phyloP scores from a whole-genome alignment of 495 filamentous ascomycete genomes.

The Penicillium canescens region DNA sequence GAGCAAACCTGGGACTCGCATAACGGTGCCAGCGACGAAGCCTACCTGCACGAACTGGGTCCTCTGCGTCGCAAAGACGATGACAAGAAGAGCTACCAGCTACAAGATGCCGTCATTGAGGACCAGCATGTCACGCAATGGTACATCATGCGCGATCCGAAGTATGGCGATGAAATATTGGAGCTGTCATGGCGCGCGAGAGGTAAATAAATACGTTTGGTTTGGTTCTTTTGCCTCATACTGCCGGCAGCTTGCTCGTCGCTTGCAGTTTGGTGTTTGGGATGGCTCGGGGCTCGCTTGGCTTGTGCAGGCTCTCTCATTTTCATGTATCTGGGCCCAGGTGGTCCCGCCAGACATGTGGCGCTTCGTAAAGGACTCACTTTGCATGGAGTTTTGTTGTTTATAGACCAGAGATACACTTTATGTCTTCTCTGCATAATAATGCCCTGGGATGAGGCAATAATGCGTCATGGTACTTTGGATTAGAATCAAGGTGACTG shows the following conservation, averaged over 20 bases:
- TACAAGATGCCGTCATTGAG: slow-evolving; percentile 35
- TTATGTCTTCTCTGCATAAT: slow-evolving; percentile 20
- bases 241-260: neutral
- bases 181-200: slow-evolving; percentile 47
- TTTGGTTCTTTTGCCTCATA: slow-evolving; percentile 2
- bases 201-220: slow-evolving; percentile 14
- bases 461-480: slow-evolving; percentile 23
- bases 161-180: slow-evolving; percentile 37
- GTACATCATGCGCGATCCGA: slow-evolving; percentile 38
- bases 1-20: slow-evolving; percentile 49
- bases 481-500: neutral
- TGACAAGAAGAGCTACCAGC: slow-evolving; percentile 35
- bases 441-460: slow-evolving; percentile 12
- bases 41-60: slow-evolving; percentile 44
- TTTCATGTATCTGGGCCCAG: neutral
- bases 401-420: slow-evolving; percentile 30
- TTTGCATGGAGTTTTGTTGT: slow-evolving; percentile 25
- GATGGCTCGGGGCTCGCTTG: too few species aligned
- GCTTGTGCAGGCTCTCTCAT: slow-evolving; percentile 12
- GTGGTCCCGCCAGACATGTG: slow-evolving; percentile 6
- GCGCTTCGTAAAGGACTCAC: slow-evolving; percentile 19
- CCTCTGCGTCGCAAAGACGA: slow-evolving; percentile 42
- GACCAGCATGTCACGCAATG: slow-evolving; percentile 37
- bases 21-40: slow-evolving; percentile 39
- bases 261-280: neutral